These are phyloP conservation scores for Pyrus hybrid DNA, from an alignment of 331 rosid genomes.

Conservation along the genomic window DNA sequence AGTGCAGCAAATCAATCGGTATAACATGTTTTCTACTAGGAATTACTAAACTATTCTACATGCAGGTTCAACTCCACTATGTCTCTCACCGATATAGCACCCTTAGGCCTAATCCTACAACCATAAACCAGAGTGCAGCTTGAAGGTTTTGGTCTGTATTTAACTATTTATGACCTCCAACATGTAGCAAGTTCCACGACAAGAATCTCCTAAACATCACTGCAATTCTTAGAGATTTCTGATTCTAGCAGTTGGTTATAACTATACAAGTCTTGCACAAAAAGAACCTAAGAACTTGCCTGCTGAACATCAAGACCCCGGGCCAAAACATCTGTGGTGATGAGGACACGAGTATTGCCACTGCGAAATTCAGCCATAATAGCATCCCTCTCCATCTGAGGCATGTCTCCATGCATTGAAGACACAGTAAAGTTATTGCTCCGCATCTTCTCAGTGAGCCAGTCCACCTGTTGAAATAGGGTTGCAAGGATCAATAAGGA, in stretches of 20 bases:
- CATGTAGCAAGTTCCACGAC: no score
- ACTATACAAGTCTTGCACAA: no score
- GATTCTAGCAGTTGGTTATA: neutral
- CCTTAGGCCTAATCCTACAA: no score
- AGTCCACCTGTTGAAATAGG: slow-evolving; percentile 56
- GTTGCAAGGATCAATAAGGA: neutral
- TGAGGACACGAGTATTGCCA: slow-evolving; percentile 88
- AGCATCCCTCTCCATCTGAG: slow-evolving; percentile 93
- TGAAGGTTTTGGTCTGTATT: no score
- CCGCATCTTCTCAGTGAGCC: slow-evolving; percentile 98
- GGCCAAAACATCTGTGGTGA: slow-evolving; percentile 98
- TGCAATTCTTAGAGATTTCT: neutral
- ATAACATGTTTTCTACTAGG: no score
- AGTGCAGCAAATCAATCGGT: no score
- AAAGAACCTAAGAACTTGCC: slow-evolving; percentile 38
- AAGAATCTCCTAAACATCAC: no score
- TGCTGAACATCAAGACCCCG: slow-evolving; percentile 98
- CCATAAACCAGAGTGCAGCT: no score
- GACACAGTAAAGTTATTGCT: slow-evolving; percentile 87
- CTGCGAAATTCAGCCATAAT: slow-evolving; percentile 87
- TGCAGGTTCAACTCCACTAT: no score
- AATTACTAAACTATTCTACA: no score
- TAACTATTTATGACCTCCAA: no score
- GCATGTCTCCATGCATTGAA: slow-evolving; percentile 98
- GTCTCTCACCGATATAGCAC: no score